These are phyloP conservation scores for Aspergillus wentii DNA, from an alignment of 495 filamentous ascomycete species.

Conservation along the genomic window DNA sequence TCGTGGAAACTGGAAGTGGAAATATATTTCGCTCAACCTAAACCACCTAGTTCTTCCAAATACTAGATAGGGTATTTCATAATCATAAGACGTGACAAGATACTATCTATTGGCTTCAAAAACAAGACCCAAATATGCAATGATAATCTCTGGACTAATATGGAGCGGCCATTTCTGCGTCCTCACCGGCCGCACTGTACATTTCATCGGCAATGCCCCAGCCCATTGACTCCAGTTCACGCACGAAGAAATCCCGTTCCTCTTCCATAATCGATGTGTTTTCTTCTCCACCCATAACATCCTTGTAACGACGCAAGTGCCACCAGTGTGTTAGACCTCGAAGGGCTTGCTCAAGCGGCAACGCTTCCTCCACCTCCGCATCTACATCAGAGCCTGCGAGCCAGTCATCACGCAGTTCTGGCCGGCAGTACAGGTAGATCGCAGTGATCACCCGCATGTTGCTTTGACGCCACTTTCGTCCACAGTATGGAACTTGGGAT, in stretches of 20 bases:
- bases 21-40: too few species aligned
- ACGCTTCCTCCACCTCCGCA: slow-evolving; percentile 83
- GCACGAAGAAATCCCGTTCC: slow-evolving; percentile 83
- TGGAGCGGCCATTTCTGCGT: slow-evolving; percentile 42
- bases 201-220: slow-evolving; percentile 44
- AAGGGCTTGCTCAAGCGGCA: slow-evolving; percentile 86
- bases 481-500: slow-evolving; percentile 95
- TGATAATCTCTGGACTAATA: too few species aligned
- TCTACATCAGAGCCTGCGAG: slow-evolving; percentile 86
- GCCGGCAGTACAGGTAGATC: slow-evolving; percentile 87
- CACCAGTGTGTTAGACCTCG: slow-evolving; percentile 88
- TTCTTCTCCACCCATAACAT: slow-evolving; percentile 70
- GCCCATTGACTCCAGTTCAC: slow-evolving; percentile 83
- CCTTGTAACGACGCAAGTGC: slow-evolving; percentile 76
- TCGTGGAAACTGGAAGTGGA: too few species aligned
- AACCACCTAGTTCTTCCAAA: too few species aligned
- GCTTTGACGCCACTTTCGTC: slow-evolving; percentile 93
- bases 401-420: slow-evolving; percentile 94
- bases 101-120: too few species aligned
- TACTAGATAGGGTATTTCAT: too few species aligned
- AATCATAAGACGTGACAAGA: too few species aligned
- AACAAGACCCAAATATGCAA: too few species aligned
- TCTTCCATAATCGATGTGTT: slow-evolving; percentile 54
- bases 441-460: slow-evolving; percentile 99
- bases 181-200: slow-evolving; percentile 30